Conservation (phyloP, 2,329 filamentous ascomycete species). For the Sporothrix luriei region DNA sequence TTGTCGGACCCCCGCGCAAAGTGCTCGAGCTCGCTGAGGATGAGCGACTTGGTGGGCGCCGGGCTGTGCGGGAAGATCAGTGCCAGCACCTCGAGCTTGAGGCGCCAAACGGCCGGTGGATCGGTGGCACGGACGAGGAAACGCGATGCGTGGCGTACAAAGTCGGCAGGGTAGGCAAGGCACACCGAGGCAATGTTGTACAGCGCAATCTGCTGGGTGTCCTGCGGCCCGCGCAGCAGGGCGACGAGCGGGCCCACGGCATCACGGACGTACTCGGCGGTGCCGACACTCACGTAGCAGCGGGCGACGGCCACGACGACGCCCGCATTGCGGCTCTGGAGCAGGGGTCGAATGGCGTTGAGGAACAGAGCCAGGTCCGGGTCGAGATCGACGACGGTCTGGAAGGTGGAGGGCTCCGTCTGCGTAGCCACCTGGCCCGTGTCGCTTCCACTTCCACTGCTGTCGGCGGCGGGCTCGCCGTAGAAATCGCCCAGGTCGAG, state of each 20-base stretch:
- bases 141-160: slow-evolving; percentile 84
- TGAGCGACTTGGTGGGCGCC: slow-evolving; percentile 75
- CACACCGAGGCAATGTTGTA: slow-evolving; percentile 97
- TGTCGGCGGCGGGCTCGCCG: slow-evolving; percentile 60
- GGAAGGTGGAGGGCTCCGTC: slow-evolving; percentile 45
- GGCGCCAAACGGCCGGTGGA: slow-evolving; percentile 76
- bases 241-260: slow-evolving; percentile 85
- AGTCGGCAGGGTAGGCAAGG: slow-evolving; percentile 72
- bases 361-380: slow-evolving; percentile 82
- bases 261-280: slow-evolving; percentile 70
- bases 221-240: slow-evolving; percentile 78
- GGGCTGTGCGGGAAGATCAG: slow-evolving; percentile 85
- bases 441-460: slow-evolving; percentile 34
- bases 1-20: slow-evolving; percentile 77
- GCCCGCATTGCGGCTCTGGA: slow-evolving; percentile 90
- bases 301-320: slow-evolving; percentile 86
- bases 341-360: slow-evolving; percentile 75
- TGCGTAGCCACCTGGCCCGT: slow-evolving; percentile 29
- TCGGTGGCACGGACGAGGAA: slow-evolving; percentile 85
- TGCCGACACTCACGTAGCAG: slow-evolving; percentile 83
- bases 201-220: slow-evolving; percentile 86
- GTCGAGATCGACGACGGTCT: slow-evolving; percentile 68
- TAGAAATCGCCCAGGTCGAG: slow-evolving; percentile 74
- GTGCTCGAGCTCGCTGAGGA: slow-evolving; percentile 90
- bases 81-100: slow-evolving; percentile 90